Evolutionary conservation across 192 early-diverging fungal species (phyloP).

Genomic region (Gryganskiella cystojenkinii): DNA sequence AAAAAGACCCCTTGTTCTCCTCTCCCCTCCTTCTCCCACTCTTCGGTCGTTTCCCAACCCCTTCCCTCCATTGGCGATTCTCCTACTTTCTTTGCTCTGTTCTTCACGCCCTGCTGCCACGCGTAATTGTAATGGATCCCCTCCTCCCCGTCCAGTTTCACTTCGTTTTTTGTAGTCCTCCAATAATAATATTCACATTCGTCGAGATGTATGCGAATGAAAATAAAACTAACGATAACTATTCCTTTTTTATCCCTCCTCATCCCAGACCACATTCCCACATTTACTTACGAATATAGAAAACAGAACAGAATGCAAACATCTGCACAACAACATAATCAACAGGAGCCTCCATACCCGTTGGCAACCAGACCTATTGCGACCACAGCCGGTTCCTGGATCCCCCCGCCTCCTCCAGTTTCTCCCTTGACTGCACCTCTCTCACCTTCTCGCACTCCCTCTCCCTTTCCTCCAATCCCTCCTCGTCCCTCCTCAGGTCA

Average conservation of each 20-base stretch:
- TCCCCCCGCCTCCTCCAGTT: slow-evolving; percentile 12
- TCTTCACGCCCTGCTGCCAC: too few relatives aligned
- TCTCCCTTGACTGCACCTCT: neutral
- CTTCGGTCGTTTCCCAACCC: neutral
- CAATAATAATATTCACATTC: too few relatives aligned
- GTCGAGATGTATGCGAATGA: too few relatives aligned
- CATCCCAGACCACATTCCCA: too few relatives aligned
- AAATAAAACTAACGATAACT: too few relatives aligned
- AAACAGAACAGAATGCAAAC: neutral
- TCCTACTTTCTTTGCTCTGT: neutral
- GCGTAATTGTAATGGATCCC: too few relatives aligned
- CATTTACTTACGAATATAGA: too few relatives aligned
- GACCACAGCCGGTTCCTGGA: slow-evolving; percentile 1
- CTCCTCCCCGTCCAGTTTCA: too few relatives aligned
- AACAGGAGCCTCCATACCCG: neutral
- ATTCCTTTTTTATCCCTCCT: too few relatives aligned
- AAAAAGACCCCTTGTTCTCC: too few relatives aligned
- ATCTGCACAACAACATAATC: neutral
- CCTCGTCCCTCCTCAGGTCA: neutral
- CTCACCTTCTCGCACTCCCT: slow-evolving; percentile 2
- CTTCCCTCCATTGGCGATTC: neutral
- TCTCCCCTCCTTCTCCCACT: slow-evolving; percentile 3
- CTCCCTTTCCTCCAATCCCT: slow-evolving; percentile 12
- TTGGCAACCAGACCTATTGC: too few relatives aligned
- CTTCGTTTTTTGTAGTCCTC: too few relatives aligned